Percentiles rank a stretch among this genome's conserved stretches.
These are phyloP conservation scores for Pichia sp. DNA, from an alignment of 1,139 yeast genomes.

Conservation along the genomic window DNA sequence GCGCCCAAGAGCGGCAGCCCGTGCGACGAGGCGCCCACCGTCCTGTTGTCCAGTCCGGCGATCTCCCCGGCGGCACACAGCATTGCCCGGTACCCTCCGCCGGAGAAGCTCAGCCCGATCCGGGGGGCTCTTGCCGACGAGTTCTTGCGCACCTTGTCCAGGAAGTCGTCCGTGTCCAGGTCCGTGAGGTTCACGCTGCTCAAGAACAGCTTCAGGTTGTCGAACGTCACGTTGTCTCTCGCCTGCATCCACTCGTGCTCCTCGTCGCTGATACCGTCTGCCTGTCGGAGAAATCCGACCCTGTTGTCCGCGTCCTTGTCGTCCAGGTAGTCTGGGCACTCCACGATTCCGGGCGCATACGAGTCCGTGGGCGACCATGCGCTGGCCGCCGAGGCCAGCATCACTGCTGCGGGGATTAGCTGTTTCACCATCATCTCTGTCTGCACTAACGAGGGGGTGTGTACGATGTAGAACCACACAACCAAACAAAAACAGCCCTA, in stretches of 20 bases:
- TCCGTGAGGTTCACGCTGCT: slow-evolving; percentile 46
- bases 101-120: slow-evolving; percentile 76
- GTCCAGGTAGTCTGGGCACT: slow-evolving; percentile 45
- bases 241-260: slow-evolving; percentile 41
- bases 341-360: slow-evolving; percentile 60
- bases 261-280: slow-evolving; percentile 34
- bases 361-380: slow-evolving; percentile 62
- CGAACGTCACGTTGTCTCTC: slow-evolving; percentile 51
- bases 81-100: slow-evolving; percentile 95
- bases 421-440: neutral
- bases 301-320: slow-evolving; percentile 23
- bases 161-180: slow-evolving; percentile 45
- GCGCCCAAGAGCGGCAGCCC: slow-evolving; percentile 81
- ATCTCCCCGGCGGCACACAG: slow-evolving; percentile 83
- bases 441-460: no score
- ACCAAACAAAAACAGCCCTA: no score
- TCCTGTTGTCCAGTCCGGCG: slow-evolving; percentile 74
- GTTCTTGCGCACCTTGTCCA: slow-evolving; percentile 31
- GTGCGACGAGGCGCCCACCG: slow-evolving; percentile 48
- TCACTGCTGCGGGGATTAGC: neutral
- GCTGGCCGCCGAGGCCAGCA: slow-evolving; percentile 4
- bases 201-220: slow-evolving; percentile 53
- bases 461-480: no score
- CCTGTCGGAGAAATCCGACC: slow-evolving; percentile 33
- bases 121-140: slow-evolving; percentile 28